These are phyloP conservation scores for Rubia tinctorum DNA, from an alignment of 305 asterid genomes.

Conservation along the genomic window DNA sequence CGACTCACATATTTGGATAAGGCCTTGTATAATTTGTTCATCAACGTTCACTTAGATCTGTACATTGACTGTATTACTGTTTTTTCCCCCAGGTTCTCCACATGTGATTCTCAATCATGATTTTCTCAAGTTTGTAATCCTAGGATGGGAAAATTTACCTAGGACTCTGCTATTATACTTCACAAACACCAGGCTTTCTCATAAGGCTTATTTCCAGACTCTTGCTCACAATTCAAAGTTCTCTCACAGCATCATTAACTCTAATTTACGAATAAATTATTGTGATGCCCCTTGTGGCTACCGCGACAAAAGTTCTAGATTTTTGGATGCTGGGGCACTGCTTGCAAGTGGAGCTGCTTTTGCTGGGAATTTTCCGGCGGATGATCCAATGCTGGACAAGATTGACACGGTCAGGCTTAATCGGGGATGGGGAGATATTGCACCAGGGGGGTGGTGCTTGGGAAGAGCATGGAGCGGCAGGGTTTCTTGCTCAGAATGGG, in stretches of 20 bases:
- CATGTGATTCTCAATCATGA: conserved; percentile 36
- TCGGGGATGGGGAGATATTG: conserved; percentile 21
- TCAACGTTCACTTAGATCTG: neutral
- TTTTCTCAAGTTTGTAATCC: conserved; percentile 26
- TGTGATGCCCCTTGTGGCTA: conserved; percentile 3
- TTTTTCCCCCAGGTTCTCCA: conserved; percentile 34
- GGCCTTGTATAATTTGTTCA: neutral
- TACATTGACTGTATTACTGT: neutral
- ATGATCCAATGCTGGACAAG: conserved; percentile 29
- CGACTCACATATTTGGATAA: neutral
- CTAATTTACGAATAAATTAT: conserved; percentile 28
- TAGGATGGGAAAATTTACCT: conserved; percentile 45
- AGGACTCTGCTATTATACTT: conserved; percentile 37
- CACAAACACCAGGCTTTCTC: conserved; percentile 34
- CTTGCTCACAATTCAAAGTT: conserved; percentile 34
- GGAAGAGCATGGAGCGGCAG: conserved; percentile 30
- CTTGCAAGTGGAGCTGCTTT: conserved; percentile 32
- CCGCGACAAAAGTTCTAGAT: neutral
- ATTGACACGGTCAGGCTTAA: conserved; percentile 34
- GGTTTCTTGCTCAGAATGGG: conserved; percentile 39
- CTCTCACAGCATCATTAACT: conserved; percentile 31
- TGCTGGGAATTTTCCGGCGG: conserved; percentile 25
- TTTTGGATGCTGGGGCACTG: conserved; percentile 17
- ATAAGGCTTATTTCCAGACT: conserved; percentile 38
- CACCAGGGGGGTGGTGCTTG: conserved; percentile 47